A percentile compares a stretch with the other conserved stretches of the same genome.
Conservation (phyloP, 495 filamentous ascomycete species). For the Podospora tetraspora region DNA sequence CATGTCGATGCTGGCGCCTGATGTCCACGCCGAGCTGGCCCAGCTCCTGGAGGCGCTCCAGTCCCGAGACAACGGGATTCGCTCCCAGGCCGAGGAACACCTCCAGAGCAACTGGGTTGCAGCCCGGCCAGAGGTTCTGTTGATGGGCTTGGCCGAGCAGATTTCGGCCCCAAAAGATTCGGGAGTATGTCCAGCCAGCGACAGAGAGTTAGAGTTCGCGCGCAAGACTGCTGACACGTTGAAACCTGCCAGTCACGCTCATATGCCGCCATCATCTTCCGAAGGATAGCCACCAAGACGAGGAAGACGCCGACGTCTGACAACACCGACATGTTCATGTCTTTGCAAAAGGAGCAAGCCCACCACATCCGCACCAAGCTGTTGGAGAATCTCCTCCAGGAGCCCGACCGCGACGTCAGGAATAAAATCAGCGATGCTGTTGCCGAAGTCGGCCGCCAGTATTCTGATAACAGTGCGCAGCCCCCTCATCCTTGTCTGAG, state of each 20-base stretch:
- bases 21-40: slow-evolving; percentile 73
- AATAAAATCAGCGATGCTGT: slow-evolving; percentile 97
- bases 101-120: slow-evolving; percentile 84
- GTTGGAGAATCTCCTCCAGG: slow-evolving; percentile 65
- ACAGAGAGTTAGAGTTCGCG: background rate
- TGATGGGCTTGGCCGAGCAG: slow-evolving; percentile 94
- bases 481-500: background rate
- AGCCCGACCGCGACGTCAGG: slow-evolving; percentile 64
- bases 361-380: slow-evolving; percentile 75
- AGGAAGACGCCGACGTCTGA: slow-evolving; percentile 69
- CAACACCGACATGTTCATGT: slow-evolving; percentile 75
- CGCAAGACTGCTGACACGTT: slow-evolving; percentile 3
- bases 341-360: slow-evolving; percentile 63
- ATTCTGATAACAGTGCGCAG: slow-evolving; percentile 78
- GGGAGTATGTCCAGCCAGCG: slow-evolving; percentile 48
- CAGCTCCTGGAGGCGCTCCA: slow-evolving; percentile 81
- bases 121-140: slow-evolving; percentile 70
- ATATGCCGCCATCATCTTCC: slow-evolving; percentile 91
- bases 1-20: slow-evolving; percentile 82
- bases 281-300: slow-evolving; percentile 83
- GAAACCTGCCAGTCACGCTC: slow-evolving; percentile 60
- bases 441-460: slow-evolving; percentile 90
- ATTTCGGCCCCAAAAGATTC: slow-evolving; percentile 61
- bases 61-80: slow-evolving; percentile 81
- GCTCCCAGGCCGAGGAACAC: slow-evolving; percentile 81